Base-by-base conservation (phyloP, 768 basidiomycete genomes). In the Leccinellum luteum region DNA sequence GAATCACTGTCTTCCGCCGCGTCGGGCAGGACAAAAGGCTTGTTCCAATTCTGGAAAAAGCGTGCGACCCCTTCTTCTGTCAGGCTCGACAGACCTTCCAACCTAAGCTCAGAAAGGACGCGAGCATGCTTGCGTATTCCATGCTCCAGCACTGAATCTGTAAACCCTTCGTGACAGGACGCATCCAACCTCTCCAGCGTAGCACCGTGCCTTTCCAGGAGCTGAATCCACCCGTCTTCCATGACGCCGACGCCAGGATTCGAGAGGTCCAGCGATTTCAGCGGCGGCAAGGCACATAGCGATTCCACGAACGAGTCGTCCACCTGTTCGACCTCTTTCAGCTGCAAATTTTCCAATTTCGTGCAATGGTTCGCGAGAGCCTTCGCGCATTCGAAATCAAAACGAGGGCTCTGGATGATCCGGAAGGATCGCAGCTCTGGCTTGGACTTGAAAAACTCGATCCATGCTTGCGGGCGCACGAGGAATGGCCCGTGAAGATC, bases 401-500 rank as follows among this genome's bases (percentile, higher is more conserved):
- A 94, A 5, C 93, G 84, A 8, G 93, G 92, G 56, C 89, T 90
- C 66, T 95, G 92, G 9, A 80, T 87, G 65, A 99, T 85, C 41
- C 88, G 77, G 73, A 98, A 90, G 7, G 81, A 81, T 62, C 84
- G 77, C 12, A 99, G 79, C 12, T 76, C 69, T 5, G 85, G 80
- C 53, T 87, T 83, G 2, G 81, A 67, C 52, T 80, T 69, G 73
- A 98, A 84, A 75, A 97, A 94, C 0, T 74, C 66, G 48, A 80
- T 74, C 96, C 96, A 98, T 0, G 81, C 83, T 0, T 80, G 74
- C 8, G 81, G 74, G 21, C 86, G 85, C 34, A 97, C 88, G 23
- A 94, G 85, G 73, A 92, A 94, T 2, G 94, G 94, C 0, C 90
- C 96, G 13, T 92, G 83, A 15, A 99, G 87, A 69, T 89, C 86